Evolutionary conservation across 2,329 filamentous ascomycete genomes (phyloP).

Genomic region (Neonectria sp.): DNA sequence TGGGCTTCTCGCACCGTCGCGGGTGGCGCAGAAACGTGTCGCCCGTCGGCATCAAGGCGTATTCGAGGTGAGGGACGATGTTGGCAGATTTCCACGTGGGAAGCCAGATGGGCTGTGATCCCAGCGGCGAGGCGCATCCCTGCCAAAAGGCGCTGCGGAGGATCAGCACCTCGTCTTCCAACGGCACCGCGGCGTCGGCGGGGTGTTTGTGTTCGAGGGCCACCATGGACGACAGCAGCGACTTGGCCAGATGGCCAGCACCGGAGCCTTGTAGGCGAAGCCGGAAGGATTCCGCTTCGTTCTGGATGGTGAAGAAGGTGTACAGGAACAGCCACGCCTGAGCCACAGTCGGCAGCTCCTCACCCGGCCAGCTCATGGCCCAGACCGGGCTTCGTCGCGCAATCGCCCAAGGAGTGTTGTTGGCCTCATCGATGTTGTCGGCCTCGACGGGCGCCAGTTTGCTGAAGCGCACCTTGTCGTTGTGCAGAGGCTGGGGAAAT

Average conservation of each 20-base stretch:
- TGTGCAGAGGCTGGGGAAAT: conserved; percentile 41
- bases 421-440: conserved; percentile 43
- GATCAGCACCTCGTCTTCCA: conserved; percentile 56
- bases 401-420: conserved; percentile 64
- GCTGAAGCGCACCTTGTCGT: conserved; percentile 38
- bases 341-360: conserved; percentile 57
- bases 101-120: conserved; percentile 73
- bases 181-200: conserved; percentile 50
- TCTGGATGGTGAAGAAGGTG: conserved; percentile 57
- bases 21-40: conserved; percentile 70
- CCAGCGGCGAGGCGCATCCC: conserved; percentile 75
- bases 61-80: conserved; percentile 54
- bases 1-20: conserved; percentile 76
- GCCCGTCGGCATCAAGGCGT: conserved; percentile 50
- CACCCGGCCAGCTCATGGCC: conserved; percentile 57
- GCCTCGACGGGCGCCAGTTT: conserved; percentile 38
- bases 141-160: conserved; percentile 75
- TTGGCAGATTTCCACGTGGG: conserved; percentile 57
- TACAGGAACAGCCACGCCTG: conserved; percentile 67
- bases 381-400: conserved; percentile 64
- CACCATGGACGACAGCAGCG: conserved; percentile 54
- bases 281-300: conserved; percentile 43
- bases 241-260: conserved; percentile 41
- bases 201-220: conserved; percentile 60
- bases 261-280: conserved; percentile 40